Percentiles rank a stretch among this genome's conserved stretches.
These are phyloP conservation scores for Sugiyamaella mastotermitis DNA, from an alignment of 805 yeast genomes.

Conservation along the genomic window DNA sequence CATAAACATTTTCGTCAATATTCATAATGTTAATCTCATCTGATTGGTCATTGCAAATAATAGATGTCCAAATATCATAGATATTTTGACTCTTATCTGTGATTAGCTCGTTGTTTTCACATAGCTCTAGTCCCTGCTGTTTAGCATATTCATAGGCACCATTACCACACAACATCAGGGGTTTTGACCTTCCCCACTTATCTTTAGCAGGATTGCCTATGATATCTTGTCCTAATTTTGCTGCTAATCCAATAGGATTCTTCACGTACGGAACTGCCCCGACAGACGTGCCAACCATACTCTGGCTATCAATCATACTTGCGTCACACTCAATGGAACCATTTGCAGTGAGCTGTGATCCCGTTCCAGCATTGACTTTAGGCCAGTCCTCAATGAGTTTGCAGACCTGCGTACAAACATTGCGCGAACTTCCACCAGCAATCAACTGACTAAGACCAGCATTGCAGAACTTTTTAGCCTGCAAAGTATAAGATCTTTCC, in stretches of 20 bases:
- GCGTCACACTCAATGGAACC: conserved; percentile 39
- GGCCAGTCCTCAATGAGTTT: conserved; percentile 30
- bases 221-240: conserved; percentile 15
- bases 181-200: conserved; percentile 17
- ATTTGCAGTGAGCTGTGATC: conserved; percentile 31
- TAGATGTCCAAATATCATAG: background rate
- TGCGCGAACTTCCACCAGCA: conserved; percentile 13
- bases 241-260: conserved; percentile 29
- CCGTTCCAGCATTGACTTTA: conserved; percentile 35
- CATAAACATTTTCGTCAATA: conserved; percentile 20
- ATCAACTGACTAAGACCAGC: conserved; percentile 20
- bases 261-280: conserved; percentile 26
- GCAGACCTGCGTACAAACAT: conserved; percentile 25
- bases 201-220: conserved; percentile 1
- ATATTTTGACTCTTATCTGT: background rate
- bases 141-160: conserved; percentile 30
- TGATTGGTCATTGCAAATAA: background rate
- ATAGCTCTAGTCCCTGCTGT: conserved; percentile 11
- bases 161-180: conserved; percentile 28
- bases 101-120: background rate
- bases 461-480: conserved; percentile 17
- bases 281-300: conserved; percentile 26
- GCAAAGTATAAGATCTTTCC: conserved; percentile 11
- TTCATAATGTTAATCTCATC: background rate
- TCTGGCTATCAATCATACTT: conserved; percentile 23